Conservation (phyloP, 139 green algal species). For the Tetraselmis striata region DNA sequence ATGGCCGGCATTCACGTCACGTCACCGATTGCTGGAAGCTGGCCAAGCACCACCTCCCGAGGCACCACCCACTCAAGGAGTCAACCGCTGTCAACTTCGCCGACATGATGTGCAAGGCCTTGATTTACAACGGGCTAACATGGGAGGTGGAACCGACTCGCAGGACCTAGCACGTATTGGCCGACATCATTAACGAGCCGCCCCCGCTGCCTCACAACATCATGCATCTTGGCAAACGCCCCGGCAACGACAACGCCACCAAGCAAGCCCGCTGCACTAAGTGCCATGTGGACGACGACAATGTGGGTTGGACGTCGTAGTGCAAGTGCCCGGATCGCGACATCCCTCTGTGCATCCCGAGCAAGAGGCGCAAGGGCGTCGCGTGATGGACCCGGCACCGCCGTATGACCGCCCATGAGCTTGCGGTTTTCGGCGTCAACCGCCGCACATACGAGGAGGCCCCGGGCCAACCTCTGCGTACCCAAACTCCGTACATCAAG, state of each 20-base stretch:
- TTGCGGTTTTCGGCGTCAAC: not conserved
- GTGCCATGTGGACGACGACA: not conserved
- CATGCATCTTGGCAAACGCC: not conserved
- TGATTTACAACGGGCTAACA: not conserved
- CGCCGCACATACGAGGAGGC: not conserved
- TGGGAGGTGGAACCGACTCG: not conserved
- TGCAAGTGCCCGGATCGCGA: not conserved
- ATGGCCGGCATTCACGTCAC: not conserved
- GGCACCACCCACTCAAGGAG: not conserved
- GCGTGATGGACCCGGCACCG: not conserved
- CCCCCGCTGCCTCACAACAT: not conserved
- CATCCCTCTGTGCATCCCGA: not conserved
- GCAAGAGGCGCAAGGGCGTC: not conserved
- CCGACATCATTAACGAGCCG: not conserved
- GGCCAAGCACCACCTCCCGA: not conserved
- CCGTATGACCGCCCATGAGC: not conserved
- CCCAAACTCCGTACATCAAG: not conserved
- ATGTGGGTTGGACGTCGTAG: not conserved
- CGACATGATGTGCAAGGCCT: not conserved
- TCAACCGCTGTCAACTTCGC: not conserved
- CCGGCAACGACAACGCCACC: not conserved
- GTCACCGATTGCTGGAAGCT: not conserved
- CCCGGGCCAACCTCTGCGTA: not conserved
- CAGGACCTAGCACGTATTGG: not conserved
- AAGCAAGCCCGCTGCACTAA: not conserved